phyloP scores from a whole-genome alignment of 2,329 filamentous ascomycete species.

The Colletotrichum echinochloae region DNA sequence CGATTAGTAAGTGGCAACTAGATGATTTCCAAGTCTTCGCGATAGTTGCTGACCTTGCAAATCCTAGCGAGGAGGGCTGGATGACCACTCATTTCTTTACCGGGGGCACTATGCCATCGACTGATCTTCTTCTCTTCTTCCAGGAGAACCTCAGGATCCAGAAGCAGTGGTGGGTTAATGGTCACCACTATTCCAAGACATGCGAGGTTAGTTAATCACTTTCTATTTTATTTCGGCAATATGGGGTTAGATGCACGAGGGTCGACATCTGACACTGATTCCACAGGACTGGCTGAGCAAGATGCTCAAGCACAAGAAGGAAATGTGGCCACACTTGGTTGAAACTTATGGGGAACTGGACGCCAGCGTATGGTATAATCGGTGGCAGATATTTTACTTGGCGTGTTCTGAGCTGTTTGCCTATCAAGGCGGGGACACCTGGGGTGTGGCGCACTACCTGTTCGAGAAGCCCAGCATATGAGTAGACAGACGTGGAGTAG shows the following conservation, averaged over 20 bases:
- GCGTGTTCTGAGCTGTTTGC: conserved; percentile 78
- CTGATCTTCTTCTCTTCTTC: conserved; percentile 75
- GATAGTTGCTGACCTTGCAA: background rate
- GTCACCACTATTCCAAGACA: conserved; percentile 75
- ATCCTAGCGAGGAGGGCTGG: conserved; percentile 71
- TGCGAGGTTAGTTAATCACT: conserved; percentile 67
- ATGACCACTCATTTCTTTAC: conserved; percentile 82
- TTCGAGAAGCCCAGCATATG: conserved; percentile 66
- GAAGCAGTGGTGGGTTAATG: conserved; percentile 78
- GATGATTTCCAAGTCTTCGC: background rate
- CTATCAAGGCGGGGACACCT: conserved; percentile 73
- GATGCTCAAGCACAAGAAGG: conserved; percentile 68
- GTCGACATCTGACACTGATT: conserved; percentile 10
- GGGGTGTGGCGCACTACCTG: conserved; percentile 75
- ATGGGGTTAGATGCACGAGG: background rate
- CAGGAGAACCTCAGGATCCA: conserved; percentile 70
- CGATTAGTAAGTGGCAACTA: conserved; percentile 59
- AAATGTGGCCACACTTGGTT: conserved; percentile 72
- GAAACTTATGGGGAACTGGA: conserved; percentile 74
- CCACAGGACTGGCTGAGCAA: conserved; percentile 70
- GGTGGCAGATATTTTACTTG: conserved; percentile 80
- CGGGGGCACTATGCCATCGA: conserved; percentile 77
- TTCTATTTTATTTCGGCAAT: background rate
- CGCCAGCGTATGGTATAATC: conserved; percentile 72
- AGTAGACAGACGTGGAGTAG: background rate